Evolutionary conservation across 176 grass and related monocot genomes (phyloP).

Genomic region (Urochloa ruziziensis): DNA sequence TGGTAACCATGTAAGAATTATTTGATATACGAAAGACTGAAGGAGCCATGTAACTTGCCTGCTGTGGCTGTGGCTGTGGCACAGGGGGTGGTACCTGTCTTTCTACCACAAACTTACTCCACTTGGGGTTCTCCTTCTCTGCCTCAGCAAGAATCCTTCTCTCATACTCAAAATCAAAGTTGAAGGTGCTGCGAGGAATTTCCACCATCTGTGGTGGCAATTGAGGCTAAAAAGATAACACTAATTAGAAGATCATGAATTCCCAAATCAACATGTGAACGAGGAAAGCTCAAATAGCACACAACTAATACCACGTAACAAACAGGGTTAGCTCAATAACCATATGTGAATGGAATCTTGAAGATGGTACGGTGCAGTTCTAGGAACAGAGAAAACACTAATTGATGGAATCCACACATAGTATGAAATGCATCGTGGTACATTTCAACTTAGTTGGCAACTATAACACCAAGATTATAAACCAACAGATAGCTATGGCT

Average conservation of each 20-base stretch:
- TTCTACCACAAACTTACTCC: conserved; percentile 70
- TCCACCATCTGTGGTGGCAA: conserved; percentile 64
- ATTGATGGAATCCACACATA: neutral
- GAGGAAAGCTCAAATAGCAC: neutral
- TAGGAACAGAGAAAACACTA: neutral
- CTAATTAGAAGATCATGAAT: conserved; percentile 6
- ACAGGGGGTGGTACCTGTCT: conserved; percentile 33
- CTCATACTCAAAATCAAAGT: conserved; percentile 96
- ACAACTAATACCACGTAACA: neutral
- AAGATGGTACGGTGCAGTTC: neutral
- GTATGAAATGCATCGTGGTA: neutral
- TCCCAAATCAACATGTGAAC: neutral
- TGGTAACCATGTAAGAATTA: neutral
- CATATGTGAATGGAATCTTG: neutral
- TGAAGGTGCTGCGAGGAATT: conserved; percentile 72
- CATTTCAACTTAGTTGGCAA: conserved; percentile 3
- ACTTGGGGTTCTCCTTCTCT: conserved; percentile 87
- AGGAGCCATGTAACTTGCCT: conserved; percentile 30
- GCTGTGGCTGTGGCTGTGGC: conserved; percentile 8
- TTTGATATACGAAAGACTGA: conserved; percentile 18
- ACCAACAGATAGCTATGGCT: neutral
- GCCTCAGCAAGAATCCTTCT: conserved; percentile 89
- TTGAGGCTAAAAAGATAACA: conserved; percentile 65
- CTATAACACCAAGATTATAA: neutral
- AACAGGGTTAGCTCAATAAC: neutral